A percentile compares a stretch with the other conserved stretches of the same genome.
These are phyloP conservation scores for Rhodotorula babjevae DNA, from an alignment of 768 basidiomycete species.

Conservation along the genomic window DNA sequence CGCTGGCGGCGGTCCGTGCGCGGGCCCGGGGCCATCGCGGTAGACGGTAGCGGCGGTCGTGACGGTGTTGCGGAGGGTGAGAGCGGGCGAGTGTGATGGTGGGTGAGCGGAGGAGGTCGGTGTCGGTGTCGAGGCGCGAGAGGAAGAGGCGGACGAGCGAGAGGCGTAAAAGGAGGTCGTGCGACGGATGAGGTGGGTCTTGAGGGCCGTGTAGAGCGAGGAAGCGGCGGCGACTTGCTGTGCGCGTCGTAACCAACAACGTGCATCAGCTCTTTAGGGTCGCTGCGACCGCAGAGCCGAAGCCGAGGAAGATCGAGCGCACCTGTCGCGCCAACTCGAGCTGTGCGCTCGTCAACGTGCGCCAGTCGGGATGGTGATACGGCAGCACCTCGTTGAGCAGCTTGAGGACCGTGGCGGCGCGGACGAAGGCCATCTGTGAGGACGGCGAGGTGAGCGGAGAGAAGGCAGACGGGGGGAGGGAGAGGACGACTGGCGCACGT, in stretches of 20 bases:
- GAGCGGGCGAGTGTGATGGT: not conserved
- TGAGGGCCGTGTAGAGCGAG: not conserved
- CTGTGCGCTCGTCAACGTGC: not conserved
- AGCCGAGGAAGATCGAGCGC: not conserved
- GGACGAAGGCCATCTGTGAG: constrained; percentile 22
- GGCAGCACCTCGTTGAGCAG: constrained; percentile 16
- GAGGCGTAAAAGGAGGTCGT: constrained; percentile 1
- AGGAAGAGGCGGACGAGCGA: not conserved
- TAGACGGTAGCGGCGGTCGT: constrained; percentile 7
- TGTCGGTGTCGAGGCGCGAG: too few species aligned
- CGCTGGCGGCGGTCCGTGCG: not conserved
- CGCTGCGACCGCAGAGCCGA: too few species aligned
- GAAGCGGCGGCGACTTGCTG: not conserved
- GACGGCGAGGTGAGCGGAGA: not conserved
- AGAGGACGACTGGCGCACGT: not conserved
- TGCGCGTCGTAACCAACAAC: too few species aligned
- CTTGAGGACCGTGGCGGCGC: constrained; percentile 11
- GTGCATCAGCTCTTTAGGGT: not conserved
- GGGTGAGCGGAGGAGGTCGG: not conserved
- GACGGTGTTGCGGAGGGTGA: constrained; percentile 35
- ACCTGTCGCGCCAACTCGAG: not conserved
- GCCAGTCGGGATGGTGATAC: constrained; percentile 12
- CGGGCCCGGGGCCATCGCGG: not conserved
- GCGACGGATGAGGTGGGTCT: not conserved
- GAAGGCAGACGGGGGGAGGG: not conserved